Conservation (phyloP, 1,284 basidiomycete genomes). For the Moniliophthora roreri region DNA sequence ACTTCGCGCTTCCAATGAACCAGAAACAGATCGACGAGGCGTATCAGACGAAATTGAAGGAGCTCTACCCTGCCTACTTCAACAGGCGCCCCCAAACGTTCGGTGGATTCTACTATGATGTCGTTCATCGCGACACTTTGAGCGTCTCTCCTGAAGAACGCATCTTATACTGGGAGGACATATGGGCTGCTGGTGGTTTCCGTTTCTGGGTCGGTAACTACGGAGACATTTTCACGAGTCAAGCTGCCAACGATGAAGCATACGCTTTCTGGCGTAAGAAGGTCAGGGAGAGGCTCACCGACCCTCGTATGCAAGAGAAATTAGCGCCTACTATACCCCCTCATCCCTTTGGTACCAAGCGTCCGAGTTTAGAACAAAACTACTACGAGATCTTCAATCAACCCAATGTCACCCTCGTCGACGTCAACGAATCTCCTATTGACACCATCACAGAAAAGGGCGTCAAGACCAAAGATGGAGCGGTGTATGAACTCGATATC, state of each 20-base stretch:
- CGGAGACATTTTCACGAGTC: slow-evolving; percentile 18
- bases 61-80: slow-evolving; percentile 21
- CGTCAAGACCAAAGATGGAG: slow-evolving; percentile 21
- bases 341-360: slow-evolving; percentile 25
- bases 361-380: slow-evolving; percentile 22
- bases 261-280: slow-evolving; percentile 27
- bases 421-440: slow-evolving; percentile 24
- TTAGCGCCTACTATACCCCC: slow-evolving; percentile 23
- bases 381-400: slow-evolving; percentile 27
- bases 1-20: slow-evolving; percentile 24
- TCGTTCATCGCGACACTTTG: slow-evolving; percentile 11
- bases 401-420: slow-evolving; percentile 24
- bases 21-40: slow-evolving; percentile 17
- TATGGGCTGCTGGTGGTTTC: slow-evolving; percentile 24
- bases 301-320: slow-evolving; percentile 23
- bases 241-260: slow-evolving; percentile 21
- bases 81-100: slow-evolving; percentile 22
- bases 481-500: slow-evolving; percentile 23
- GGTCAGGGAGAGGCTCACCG: slow-evolving; percentile 20
- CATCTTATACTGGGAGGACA: slow-evolving; percentile 20
- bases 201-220: slow-evolving; percentile 21
- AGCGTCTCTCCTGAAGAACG: slow-evolving; percentile 22
- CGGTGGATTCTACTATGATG: slow-evolving; percentile 19
- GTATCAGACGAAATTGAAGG: slow-evolving; percentile 19
- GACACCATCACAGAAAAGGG: slow-evolving; percentile 21